Evolutionary conservation across 2,329 filamentous ascomycete genomes (phyloP), one percentile per base, ranked within the genome.

Genomic region (Aspergillus sp.): DNA sequence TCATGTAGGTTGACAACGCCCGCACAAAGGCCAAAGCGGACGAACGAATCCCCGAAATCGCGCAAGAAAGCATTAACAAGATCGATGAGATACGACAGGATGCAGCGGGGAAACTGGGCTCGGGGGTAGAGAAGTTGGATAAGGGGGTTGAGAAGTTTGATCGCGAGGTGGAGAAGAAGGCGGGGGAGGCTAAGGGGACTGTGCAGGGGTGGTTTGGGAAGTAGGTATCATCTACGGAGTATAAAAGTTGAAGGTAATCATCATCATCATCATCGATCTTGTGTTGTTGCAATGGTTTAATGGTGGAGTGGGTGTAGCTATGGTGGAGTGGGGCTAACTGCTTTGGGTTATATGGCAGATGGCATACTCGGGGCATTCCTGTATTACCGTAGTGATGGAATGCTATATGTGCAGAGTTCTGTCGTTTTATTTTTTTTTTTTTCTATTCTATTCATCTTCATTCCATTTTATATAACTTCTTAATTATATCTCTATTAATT

Each of bases 161-260:
- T 71, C 80, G 82, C 59, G 90, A 82, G 53, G 85, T 95, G 41
- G 86, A 90, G 73, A 75, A 87, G 53, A 82, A 83, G 53, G 82
- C 89, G 4, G 70, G 82, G 40, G 86, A 95, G 74, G 86, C 89
- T 36, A 95, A 95, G 82, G 81, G 82, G 58, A 85, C 86, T 51
- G 68, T 95, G 58, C 87, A 85, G 34, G 80, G 86, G 65, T 96
- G 90, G 90, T 95, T 96, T 60, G 85, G 89, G 37, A 64, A 63
- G 50, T 65, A 57, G 36, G 42, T 27, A 33, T 34, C 19, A 19
- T 19, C 19, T 19, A n/a, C n/a, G n/a, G n/a, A n/a, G n/a, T n/a
- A n/a, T n/a, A n/a, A n/a, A n/a, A n/a, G n/a, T n/a, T n/a, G n/a
- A n/a, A n/a, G n/a, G n/a, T 19, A 19, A 19, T 19, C 19, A 19